Evolutionary conservation across 2,329 filamentous ascomycete species (phyloP).

Genomic region (Aspergillus brasiliensis): DNA sequence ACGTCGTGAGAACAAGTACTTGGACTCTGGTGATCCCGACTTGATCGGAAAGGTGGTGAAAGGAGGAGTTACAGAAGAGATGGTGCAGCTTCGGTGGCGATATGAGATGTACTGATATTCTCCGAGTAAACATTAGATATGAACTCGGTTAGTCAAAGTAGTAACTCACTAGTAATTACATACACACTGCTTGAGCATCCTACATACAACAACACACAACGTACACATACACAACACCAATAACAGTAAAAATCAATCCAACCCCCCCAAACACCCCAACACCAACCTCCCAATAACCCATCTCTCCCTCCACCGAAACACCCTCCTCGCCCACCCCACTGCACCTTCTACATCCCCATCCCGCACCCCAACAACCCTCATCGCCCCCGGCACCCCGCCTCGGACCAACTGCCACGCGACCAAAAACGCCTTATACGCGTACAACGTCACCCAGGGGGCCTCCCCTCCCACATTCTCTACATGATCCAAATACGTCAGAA

Average conservation of each 20-base stretch:
- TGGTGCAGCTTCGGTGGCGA: slow-evolving; percentile 47
- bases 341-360: slow-evolving; percentile 34
- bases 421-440: slow-evolving; percentile 46
- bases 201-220: neutral
- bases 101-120: slow-evolving; percentile 48
- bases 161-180: no score
- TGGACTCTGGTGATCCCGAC: slow-evolving; percentile 41
- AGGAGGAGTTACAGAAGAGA: slow-evolving; percentile 48
- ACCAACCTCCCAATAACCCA: slow-evolving; percentile 39
- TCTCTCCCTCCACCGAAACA: slow-evolving; percentile 32
- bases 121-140: no score
- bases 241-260: no score
- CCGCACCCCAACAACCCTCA: slow-evolving; percentile 34
- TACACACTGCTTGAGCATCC: no score
- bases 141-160: no score
- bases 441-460: slow-evolving; percentile 44
- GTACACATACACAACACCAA: neutral
- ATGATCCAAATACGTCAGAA: slow-evolving; percentile 39
- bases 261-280: slow-evolving; percentile 29
- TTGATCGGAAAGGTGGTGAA: slow-evolving; percentile 44
- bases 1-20: slow-evolving; percentile 41
- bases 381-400: slow-evolving; percentile 34
- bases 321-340: slow-evolving; percentile 34
- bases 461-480: slow-evolving; percentile 27
- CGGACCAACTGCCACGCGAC: slow-evolving; percentile 45